These are phyloP conservation scores for Boletus subcaerulescens DNA, from an alignment of 768 basidiomycete species.

Conservation along the genomic window DNA sequence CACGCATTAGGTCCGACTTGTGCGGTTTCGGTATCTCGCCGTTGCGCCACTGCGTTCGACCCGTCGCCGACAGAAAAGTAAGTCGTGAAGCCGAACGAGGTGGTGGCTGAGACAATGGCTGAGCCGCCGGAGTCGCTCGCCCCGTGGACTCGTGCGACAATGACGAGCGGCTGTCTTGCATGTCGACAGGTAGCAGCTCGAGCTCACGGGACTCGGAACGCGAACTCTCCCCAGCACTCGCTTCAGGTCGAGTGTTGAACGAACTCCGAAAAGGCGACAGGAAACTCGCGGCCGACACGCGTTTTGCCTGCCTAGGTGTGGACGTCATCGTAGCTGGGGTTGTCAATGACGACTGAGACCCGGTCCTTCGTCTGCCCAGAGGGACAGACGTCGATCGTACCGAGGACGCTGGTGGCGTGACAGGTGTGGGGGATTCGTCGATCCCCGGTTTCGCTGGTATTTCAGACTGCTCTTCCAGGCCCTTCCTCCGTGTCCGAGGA, in stretches of 20 bases:
- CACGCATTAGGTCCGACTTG: conserved; percentile 52
- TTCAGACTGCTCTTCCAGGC: conserved; percentile 23
- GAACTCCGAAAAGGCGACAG: conserved; percentile 26
- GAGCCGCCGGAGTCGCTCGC: conserved; percentile 13
- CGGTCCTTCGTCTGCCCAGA: conserved; percentile 13
- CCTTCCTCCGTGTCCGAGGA: conserved; percentile 22
- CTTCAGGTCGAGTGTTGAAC: conserved; percentile 7
- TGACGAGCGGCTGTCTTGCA: conserved; percentile 21
- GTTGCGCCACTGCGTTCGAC: conserved; percentile 16
- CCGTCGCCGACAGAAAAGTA: conserved; percentile 21
- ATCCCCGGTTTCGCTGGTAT: conserved; percentile 23
- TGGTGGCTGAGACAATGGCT: conserved; percentile 11
- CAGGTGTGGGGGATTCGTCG: conserved; percentile 5
- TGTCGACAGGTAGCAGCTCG: conserved; percentile 24
- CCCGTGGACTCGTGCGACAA: conserved; percentile 15
- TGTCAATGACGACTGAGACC: conserved; percentile 25
- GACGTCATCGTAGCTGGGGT: conserved; percentile 13
- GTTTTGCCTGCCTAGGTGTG: conserved; percentile 20
- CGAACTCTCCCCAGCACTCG: conserved; percentile 8
- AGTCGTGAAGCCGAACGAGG: conserved; percentile 22
- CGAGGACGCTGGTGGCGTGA: neutral
- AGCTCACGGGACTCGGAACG: conserved; percentile 12
- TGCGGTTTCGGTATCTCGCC: conserved; percentile 41
- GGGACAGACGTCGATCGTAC: conserved; percentile 5
- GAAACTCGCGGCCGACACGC: conserved; percentile 28